Base-by-base conservation (phyloP, 108 stramenopile species). In the Cylindrotheca closterium region DNA sequence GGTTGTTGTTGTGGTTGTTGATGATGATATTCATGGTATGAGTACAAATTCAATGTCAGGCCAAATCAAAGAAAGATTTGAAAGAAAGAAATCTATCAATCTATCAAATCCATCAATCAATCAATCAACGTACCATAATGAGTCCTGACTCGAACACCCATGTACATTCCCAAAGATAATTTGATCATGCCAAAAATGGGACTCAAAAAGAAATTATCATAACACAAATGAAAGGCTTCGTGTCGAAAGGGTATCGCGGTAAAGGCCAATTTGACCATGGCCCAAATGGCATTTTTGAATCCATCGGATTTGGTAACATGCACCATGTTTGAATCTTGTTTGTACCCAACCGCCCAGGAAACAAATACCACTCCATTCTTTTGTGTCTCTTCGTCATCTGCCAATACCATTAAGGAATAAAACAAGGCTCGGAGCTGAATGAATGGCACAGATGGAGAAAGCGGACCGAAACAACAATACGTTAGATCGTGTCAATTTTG, bases 311-410 rank as follows among this genome's bases (percentile, higher is more conserved):
- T 42, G 7, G 7, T 42, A 7, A 42, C 37, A n/a, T n/a, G n/a
- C n/a, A n/a, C n/a, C n/a, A n/a, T n/a, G 7, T 15, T 42, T 10
- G 37, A 15, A 15, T 7, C 10, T 42, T 42, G 37, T 42, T 15
- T 7, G 15, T 10, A 42, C 37, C 60, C 60, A 5, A 61, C 22
- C 24, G 21, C 47, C 30, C 54, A 69, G 26, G 21, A 12, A 4
- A 69, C 52, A 8, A 54, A 0, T 3, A 71, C 62, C 4, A 22
- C 21, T 15, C 70, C 70, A 21, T 57, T 71, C 52, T 58, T 63
- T 57, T 71, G 70, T 12, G 70, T 71, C 48, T 71, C 72, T 29
- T 73, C 72, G 32, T 73, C 64, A 5, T 73, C 65, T 18, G 50
- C 30, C 23, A 27, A 23, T 0, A 48, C 48, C 47, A 56, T 55